Percentiles rank a stretch among this genome's conserved stretches.
Evolutionary conservation across 2,329 filamentous ascomycete species (phyloP).

Genomic region (Ploettnerulaceae sp.): DNA sequence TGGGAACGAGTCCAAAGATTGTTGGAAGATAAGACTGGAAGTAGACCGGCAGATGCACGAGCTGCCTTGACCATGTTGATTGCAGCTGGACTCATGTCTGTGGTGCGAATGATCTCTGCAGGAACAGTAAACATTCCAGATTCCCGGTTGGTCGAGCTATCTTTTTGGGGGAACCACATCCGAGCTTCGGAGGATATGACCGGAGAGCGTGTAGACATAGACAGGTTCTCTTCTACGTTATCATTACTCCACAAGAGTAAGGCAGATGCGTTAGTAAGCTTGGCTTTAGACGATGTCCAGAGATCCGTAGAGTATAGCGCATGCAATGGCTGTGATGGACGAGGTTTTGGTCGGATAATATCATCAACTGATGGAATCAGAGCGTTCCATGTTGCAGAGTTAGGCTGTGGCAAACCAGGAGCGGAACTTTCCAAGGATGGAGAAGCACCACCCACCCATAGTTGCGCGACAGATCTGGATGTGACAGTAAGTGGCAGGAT

Average conservation of each 20-base stretch:
- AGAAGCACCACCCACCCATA: slow-evolving; percentile 17
- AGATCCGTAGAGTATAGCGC: slow-evolving; percentile 16
- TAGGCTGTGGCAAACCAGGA: slow-evolving; percentile 25
- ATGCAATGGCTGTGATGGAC: slow-evolving; percentile 11
- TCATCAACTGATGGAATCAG: slow-evolving; percentile 19
- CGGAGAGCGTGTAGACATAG: neutral
- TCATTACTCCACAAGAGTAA: slow-evolving; percentile 16
- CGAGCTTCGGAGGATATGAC: neutral
- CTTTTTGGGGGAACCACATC: slow-evolving; percentile 20
- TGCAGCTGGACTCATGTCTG: slow-evolving; percentile 22
- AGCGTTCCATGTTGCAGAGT: slow-evolving; percentile 20
- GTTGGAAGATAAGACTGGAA: slow-evolving; percentile 19
- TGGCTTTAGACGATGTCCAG: slow-evolving; percentile 15
- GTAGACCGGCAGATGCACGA: slow-evolving; percentile 7
- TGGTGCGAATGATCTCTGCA: slow-evolving; percentile 19
- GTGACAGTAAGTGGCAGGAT: slow-evolving; percentile 23
- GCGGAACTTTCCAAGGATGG: neutral
- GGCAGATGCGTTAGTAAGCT: neutral
- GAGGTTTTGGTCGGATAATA: slow-evolving; percentile 18
- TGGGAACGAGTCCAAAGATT: slow-evolving; percentile 21
- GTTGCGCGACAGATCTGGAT: slow-evolving; percentile 3
- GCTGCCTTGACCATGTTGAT: slow-evolving; percentile 17
- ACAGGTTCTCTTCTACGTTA: neutral
- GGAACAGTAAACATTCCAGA: slow-evolving; percentile 24
- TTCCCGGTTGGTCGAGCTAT: neutral